Evolutionary conservation across 1,139 yeast genomes (phyloP).

Genomic region (Scheffersomyces illinoinensis): DNA sequence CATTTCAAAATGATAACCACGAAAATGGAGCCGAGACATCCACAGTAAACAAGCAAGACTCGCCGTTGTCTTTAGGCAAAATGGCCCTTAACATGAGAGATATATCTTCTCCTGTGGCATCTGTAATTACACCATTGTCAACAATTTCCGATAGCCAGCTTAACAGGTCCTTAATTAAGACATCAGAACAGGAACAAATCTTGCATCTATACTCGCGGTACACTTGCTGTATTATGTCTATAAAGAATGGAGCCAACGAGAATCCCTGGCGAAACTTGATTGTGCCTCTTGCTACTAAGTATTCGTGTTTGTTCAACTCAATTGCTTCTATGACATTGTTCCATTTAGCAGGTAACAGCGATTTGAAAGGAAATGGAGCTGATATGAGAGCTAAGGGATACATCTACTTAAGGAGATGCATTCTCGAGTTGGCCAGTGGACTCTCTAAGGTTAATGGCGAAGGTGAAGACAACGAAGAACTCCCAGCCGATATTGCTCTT

Average conservation of each 20-base stretch:
- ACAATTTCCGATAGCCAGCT: constrained; percentile 8
- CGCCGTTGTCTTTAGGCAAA: background rate
- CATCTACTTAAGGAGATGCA: constrained; percentile 59
- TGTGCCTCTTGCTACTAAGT: constrained; percentile 54
- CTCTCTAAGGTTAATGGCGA: constrained; percentile 33
- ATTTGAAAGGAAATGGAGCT: constrained; percentile 37
- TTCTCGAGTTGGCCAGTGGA: constrained; percentile 59
- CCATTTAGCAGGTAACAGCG: constrained; percentile 51
- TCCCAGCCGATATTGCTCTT: constrained; percentile 66
- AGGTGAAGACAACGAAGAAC: constrained; percentile 18
- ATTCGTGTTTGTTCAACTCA: constrained; percentile 60
- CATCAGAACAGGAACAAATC: constrained; percentile 38
- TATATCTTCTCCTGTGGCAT: constrained; percentile 2
- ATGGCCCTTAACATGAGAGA: constrained; percentile 1
- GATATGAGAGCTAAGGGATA: constrained; percentile 51
- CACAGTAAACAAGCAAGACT: background rate
- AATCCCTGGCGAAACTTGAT: constrained; percentile 68
- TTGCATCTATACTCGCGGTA: constrained; percentile 39
- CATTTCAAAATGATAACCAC: constrained; percentile 1
- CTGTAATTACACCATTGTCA: constrained; percentile 4
- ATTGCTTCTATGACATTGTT: constrained; percentile 67
- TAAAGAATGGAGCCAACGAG: constrained; percentile 61
- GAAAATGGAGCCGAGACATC: background rate
- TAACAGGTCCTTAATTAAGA: constrained; percentile 14
- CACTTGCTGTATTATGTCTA: constrained; percentile 64